phyloP scores from a whole-genome alignment of 2,329 filamentous ascomycete genomes.

The Colletotrichum eremochloae region DNA sequence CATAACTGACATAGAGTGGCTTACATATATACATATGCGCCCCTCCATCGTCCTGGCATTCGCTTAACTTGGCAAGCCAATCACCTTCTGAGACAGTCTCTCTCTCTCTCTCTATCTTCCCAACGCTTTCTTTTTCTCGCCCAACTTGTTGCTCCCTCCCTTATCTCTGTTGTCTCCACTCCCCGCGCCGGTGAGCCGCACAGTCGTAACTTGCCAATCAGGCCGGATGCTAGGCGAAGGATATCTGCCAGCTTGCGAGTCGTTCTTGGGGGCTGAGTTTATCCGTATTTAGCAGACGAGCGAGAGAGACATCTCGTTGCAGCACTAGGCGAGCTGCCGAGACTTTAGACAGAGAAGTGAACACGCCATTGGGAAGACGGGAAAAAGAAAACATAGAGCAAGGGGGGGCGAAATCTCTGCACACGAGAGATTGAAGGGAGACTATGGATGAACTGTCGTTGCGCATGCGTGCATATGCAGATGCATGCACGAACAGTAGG shows the following conservation, averaged over 20 bases:
- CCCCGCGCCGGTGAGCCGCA: not conserved
- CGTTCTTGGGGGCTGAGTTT: not conserved
- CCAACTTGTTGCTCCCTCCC: not conserved
- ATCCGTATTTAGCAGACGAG: not conserved
- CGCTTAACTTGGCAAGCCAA: not conserved
- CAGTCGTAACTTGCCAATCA: not conserved
- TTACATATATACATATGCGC: constrained; percentile 7
- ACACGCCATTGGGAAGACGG: not conserved
- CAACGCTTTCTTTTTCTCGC: constrained; percentile 16
- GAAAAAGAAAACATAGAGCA: not conserved
- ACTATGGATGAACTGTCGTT: not conserved
- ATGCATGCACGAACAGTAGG: not conserved
- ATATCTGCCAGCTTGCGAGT: not conserved
- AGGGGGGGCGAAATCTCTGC: not conserved
- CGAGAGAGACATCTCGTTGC: not conserved
- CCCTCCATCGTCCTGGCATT: constrained; percentile 3
- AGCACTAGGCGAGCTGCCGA: not conserved
- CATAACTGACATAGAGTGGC: not conserved
- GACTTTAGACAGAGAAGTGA: not conserved
- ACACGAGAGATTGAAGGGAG: constrained; percentile 11
- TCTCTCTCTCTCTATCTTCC: not conserved
- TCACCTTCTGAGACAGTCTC: not conserved
- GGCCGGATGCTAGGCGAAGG: not conserved
- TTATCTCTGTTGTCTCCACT: constrained; percentile 2
- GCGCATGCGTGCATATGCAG: not conserved